Percentiles rank a stretch among this genome's conserved stretches.
These are phyloP conservation scores for Acmispon strigosus DNA, from an alignment of 306 rosid genomes.

Conservation along the genomic window DNA sequence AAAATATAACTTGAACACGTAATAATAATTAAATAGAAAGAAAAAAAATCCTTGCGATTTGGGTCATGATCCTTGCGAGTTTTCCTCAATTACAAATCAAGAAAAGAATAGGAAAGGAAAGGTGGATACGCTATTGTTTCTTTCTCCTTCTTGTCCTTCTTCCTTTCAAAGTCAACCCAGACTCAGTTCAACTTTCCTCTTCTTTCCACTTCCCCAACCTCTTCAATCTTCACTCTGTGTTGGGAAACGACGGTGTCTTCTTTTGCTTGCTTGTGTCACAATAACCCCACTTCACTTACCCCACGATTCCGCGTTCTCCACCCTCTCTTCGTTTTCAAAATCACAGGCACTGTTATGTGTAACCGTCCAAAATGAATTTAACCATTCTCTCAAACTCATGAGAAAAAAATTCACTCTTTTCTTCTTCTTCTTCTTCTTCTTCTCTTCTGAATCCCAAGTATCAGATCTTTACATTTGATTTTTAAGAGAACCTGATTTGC, in stretches of 20 bases:
- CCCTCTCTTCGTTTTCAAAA: too few relatives aligned
- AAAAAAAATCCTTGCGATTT: too few relatives aligned
- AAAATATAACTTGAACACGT: too few relatives aligned
- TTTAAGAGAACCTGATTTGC: background rate
- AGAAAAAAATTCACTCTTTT: background rate
- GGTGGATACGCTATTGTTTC: background rate
- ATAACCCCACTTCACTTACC: background rate
- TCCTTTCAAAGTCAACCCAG: slow-evolving; percentile 28
- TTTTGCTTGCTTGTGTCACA: background rate
- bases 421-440: background rate
- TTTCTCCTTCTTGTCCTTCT: background rate
- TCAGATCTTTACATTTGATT: slow-evolving; percentile 19
- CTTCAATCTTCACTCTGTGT: background rate
- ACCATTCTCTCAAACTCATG: too few relatives aligned
- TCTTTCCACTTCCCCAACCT: background rate
- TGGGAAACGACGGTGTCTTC: background rate
- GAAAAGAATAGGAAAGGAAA: background rate
- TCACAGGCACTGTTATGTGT: too few relatives aligned
- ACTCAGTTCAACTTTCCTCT: slow-evolving; percentile 52
- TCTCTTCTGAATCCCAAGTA: background rate
- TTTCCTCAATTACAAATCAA: background rate
- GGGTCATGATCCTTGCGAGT: background rate
- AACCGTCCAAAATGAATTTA: too few relatives aligned
- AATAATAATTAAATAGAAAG: too few relatives aligned
- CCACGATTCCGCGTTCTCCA: background rate